Evolutionary conservation across 2,329 filamentous ascomycete genomes (phyloP), one percentile per base, ranked within the genome.

Genomic region (Sporothrix protearum): DNA sequence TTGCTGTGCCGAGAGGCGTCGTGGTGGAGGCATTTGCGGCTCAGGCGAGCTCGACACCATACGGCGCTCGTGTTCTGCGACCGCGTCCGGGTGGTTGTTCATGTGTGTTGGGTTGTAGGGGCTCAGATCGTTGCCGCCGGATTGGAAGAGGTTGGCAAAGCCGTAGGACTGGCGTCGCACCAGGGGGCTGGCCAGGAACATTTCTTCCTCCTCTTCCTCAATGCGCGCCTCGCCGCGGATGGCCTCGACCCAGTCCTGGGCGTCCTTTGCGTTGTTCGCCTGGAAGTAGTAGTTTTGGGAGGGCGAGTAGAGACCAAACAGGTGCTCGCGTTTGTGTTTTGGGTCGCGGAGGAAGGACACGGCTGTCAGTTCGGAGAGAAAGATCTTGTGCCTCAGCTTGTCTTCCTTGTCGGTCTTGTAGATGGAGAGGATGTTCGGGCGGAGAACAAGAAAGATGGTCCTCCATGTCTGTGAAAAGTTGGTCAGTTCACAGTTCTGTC

Each of bases 341-440:
- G 93, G 91, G 76, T 97, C 94, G 77, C 92, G 94, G 74, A 98
- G 89, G 72, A 92, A 88, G 1, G 94, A 92, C 59, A 97, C 93
- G 8, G 96, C 94, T 2, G 94, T 97, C 72, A 98, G 87, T 73
- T 99, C 96, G 57, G 92, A 91, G 51, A 98, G 87, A 77, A 90
- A 90, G 77, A 99, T 89, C 78, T 97, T 94, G 78, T 96, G 91
- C 69, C 93, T 91, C 57, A 99, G 87, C 80, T 94, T 94, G 76
- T 91, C 92, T 82, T 97, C 94, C 76, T 94, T 92, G 76, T 92
- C 89, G 78, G 95, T 92, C 81, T 95, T 96, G 86, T 99, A 99
- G 73, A 97, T 90, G 68, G 92, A 97, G 45, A 99, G 87, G 25
- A 92, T 88, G 76, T 96, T 96, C 0, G 95, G 94, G 74, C 96